Conservation (phyloP, 1,284 basidiomycete genomes). For the Marasmius sp. region DNA sequence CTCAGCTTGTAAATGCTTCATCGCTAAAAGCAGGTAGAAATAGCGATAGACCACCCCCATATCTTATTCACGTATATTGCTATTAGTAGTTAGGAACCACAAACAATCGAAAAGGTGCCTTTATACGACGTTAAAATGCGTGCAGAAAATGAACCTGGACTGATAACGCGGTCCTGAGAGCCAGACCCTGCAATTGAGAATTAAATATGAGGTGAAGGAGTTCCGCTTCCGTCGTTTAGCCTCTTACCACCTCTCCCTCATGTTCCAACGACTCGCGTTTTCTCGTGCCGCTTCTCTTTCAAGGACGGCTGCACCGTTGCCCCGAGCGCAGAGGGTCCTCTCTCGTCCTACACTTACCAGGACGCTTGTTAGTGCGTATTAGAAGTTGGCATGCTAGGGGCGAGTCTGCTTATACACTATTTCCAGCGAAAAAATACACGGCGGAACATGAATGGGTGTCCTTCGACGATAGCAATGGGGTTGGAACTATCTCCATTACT, state of each 20-base stretch:
- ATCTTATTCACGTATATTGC: too few species aligned
- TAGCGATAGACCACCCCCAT: too few species aligned
- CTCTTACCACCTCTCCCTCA: neutral
- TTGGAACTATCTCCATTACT: slow-evolving; percentile 90
- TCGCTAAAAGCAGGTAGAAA: too few species aligned
- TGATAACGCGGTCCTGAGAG: too few species aligned
- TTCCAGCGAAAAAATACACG: slow-evolving; percentile 80
- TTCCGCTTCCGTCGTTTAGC: neutral
- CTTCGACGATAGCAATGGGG: slow-evolving; percentile 77
- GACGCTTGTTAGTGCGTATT: slow-evolving; percentile 38
- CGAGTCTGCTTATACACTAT: neutral
- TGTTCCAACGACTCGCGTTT: slow-evolving; percentile 6
- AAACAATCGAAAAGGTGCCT: too few species aligned
- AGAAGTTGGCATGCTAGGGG: neutral
- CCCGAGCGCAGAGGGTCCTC: neutral
- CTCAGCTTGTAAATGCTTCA: too few species aligned
- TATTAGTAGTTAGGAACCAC: too few species aligned
- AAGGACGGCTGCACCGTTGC: neutral
- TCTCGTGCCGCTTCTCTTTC: slow-evolving; percentile 5
- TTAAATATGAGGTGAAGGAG: too few species aligned
- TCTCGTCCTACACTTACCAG: neutral
- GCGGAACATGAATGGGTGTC: slow-evolving; percentile 89
- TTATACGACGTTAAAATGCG: too few species aligned
- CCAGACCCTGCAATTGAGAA: too few species aligned
- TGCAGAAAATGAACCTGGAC: too few species aligned